Evolutionary conservation across 2,329 filamentous ascomycete genomes (phyloP).

Genomic region (Beauveria medogensis): DNA sequence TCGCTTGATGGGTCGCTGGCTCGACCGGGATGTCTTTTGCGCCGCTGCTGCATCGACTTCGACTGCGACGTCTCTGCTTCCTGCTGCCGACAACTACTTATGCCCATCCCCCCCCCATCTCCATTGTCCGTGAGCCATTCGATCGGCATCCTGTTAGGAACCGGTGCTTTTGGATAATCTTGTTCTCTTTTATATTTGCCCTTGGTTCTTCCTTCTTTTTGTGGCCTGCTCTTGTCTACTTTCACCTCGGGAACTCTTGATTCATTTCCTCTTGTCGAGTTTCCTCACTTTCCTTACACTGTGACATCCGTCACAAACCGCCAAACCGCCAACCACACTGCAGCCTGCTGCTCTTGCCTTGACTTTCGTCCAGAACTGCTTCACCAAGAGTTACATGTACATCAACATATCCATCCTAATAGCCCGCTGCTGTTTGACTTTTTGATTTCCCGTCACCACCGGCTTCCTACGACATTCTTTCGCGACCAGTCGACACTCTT

Average conservation of each 20-base stretch:
- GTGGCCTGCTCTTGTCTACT: constrained; percentile 27
- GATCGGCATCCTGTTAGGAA: constrained; percentile 42
- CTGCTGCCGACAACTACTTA: constrained; percentile 32
- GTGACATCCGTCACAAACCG: constrained; percentile 10
- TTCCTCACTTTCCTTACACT: constrained; percentile 37
- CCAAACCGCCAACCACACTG: not conserved
- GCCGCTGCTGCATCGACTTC: not conserved
- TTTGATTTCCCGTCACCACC: not conserved
- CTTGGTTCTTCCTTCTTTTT: constrained; percentile 43
- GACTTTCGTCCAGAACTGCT: constrained; percentile 4
- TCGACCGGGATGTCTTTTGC: constrained; percentile 5
- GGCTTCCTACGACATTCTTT: constrained; percentile 5
- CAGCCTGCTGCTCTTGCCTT: constrained; percentile 10
- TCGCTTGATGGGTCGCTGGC: constrained; percentile 9
- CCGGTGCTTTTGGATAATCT: constrained; percentile 33
- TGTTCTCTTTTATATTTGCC: constrained; percentile 38
- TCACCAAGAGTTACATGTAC: constrained; percentile 23
- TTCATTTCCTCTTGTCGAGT: constrained; percentile 32
- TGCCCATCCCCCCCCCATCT: constrained; percentile 37
- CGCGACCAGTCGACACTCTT: not conserved
- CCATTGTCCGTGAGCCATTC: constrained; percentile 30
- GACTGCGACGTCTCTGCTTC: not conserved
- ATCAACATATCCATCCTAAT: constrained; percentile 15
- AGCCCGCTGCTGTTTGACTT: constrained; percentile 15
- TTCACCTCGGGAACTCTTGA: constrained; percentile 7